Evolutionary conservation across 805 yeast genomes (phyloP).

Genomic region (Metschnikowia koreensis): DNA sequence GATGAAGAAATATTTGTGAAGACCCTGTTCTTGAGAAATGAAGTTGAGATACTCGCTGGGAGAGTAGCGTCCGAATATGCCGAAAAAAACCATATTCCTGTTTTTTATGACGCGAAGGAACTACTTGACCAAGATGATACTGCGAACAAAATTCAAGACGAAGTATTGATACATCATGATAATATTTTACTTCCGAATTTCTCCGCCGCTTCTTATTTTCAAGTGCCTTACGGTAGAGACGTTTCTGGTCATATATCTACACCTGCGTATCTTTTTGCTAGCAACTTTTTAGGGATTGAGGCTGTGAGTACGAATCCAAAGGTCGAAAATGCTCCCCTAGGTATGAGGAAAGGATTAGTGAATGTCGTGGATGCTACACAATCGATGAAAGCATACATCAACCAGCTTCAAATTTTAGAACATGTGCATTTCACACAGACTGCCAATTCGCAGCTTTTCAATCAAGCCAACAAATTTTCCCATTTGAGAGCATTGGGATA

Average conservation of each 20-base stretch:
- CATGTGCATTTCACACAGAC: conserved; percentile 22
- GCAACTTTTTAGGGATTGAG: conserved; percentile 26
- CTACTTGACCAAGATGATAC: conserved; percentile 15
- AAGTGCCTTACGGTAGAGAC: conserved; percentile 38
- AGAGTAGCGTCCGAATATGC: conserved; percentile 26
- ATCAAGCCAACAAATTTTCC: conserved; percentile 18
- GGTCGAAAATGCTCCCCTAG: conserved; percentile 23
- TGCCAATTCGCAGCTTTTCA: conserved; percentile 7
- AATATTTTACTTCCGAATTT: conserved; percentile 36
- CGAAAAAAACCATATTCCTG: conserved; percentile 17
- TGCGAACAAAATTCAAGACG: conserved; percentile 20
- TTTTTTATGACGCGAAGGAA: conserved; percentile 20
- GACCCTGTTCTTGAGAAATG: conserved; percentile 24
- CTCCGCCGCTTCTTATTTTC: conserved; percentile 34
- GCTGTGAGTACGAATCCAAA: conserved; percentile 15
- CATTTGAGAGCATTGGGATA: conserved; percentile 35
- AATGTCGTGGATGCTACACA: conserved; percentile 24
- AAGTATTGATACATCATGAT: conserved; percentile 32
- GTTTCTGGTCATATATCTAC: conserved; percentile 33
- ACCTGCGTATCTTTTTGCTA: conserved; percentile 34
- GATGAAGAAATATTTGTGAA: conserved; percentile 1
- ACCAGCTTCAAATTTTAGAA: conserved; percentile 40
- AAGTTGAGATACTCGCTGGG: conserved; percentile 27
- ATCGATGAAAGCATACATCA: conserved; percentile 27
- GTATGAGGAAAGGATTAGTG: conserved; percentile 29